A percentile compares a stretch with the other conserved stretches of the same genome.
These are phyloP conservation scores for Beauveria rudraprayagi DNA, from an alignment of 2,329 filamentous ascomycete genomes.

Conservation along the genomic window DNA sequence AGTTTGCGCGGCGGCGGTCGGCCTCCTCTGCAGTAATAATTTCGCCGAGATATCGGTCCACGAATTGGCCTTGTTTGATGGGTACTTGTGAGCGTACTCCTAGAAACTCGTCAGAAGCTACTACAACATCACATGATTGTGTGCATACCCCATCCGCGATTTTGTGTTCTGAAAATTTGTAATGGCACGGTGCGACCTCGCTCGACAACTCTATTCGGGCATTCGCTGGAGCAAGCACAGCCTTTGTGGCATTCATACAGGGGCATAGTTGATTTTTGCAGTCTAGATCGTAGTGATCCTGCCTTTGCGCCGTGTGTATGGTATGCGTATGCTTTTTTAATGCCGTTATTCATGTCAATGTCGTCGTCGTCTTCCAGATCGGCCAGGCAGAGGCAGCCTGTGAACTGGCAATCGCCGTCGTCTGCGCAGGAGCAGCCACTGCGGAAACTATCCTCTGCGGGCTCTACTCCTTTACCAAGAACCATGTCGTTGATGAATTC, in stretches of 20 bases:
- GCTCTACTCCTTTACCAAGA: conserved; percentile 50
- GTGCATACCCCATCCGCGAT: conserved; percentile 64
- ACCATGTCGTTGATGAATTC: conserved; percentile 58
- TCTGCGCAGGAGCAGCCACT: conserved; percentile 60
- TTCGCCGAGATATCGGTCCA: conserved; percentile 72
- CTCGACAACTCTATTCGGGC: conserved; percentile 70
- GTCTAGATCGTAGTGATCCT: conserved; percentile 43
- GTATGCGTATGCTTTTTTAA: conserved; percentile 52
- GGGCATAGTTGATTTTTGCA: conserved; percentile 47
- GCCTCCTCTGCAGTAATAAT: conserved; percentile 59
- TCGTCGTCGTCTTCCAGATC: conserved; percentile 42
- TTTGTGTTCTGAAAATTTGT: conserved; percentile 66
- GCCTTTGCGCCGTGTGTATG: conserved; percentile 44
- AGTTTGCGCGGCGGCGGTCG: conserved; percentile 50
- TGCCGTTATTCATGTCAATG: conserved; percentile 12
- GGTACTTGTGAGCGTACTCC: conserved; percentile 57
- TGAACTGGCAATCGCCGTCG: conserved; percentile 58
- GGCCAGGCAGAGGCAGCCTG: conserved; percentile 61
- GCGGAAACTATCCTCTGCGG: conserved; percentile 53
- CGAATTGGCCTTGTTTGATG: conserved; percentile 65
- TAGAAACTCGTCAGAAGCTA: conserved; percentile 18
- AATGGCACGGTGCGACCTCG: conserved; percentile 62
- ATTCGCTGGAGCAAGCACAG: conserved; percentile 56
- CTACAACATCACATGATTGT: neutral
- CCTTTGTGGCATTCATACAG: conserved; percentile 75